Evolutionary conservation across 805 yeast species (phyloP).

Genomic region (Ogataea henricii): DNA sequence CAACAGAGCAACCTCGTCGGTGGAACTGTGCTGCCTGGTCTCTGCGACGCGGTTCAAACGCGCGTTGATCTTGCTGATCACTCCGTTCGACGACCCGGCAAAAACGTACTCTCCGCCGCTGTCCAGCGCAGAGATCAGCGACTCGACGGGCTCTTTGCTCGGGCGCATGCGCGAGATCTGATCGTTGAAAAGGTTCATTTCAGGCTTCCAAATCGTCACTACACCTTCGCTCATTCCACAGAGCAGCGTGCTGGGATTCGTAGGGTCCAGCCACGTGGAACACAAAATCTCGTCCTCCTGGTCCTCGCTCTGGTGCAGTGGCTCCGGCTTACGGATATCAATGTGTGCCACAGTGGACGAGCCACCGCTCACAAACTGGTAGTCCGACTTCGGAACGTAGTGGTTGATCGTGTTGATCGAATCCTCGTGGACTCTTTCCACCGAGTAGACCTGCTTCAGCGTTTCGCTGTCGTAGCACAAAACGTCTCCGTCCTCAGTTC

Average conservation of each 20-base stretch:
- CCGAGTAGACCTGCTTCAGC: constrained; percentile 46
- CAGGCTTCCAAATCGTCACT: constrained; percentile 81
- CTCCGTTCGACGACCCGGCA: constrained; percentile 82
- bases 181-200: constrained; percentile 67
- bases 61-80: constrained; percentile 65
- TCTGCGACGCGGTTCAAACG: constrained; percentile 65
- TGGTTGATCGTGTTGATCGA: constrained; percentile 74
- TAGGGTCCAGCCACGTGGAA: constrained; percentile 65
- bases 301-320: constrained; percentile 71
- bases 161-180: constrained; percentile 78
- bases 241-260: constrained; percentile 49
- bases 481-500: constrained; percentile 72
- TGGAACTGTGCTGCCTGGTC: constrained; percentile 61
- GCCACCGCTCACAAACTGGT: constrained; percentile 79
- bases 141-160: constrained; percentile 65
- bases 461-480: constrained; percentile 61
- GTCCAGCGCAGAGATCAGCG: constrained; percentile 59
- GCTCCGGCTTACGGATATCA: constrained; percentile 65
- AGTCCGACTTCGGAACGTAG: constrained; percentile 69
- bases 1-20: constrained; percentile 74
- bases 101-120: constrained; percentile 58
- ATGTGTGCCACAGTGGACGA: constrained; percentile 78
- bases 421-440: constrained; percentile 68
- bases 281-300: constrained; percentile 92
- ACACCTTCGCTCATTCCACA: constrained; percentile 94